phyloP scores from a whole-genome alignment of 257 asterid genomes.

The Ilex asprella region DNA sequence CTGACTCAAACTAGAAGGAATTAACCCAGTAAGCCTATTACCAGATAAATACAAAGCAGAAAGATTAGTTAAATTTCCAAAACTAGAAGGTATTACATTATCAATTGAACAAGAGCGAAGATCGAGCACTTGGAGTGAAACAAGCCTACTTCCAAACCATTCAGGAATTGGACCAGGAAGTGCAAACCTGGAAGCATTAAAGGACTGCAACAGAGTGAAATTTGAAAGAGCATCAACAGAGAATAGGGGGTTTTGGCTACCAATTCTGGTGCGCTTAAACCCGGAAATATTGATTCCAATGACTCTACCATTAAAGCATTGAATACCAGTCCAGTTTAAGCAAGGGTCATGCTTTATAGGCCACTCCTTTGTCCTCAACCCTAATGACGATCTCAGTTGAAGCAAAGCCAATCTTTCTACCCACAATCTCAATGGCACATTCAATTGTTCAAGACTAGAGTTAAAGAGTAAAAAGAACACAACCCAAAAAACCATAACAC shows the following conservation, averaged over 20 bases:
- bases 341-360: constrained; percentile 84
- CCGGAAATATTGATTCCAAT: constrained; percentile 70
- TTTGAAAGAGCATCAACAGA: constrained; percentile 69
- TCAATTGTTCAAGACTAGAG: constrained; percentile 47
- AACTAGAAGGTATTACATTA: constrained; percentile 52
- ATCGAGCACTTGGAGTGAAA: constrained; percentile 73
- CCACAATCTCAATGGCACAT: constrained; percentile 18
- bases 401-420: constrained; percentile 61
- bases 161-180: background rate
- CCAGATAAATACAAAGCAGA: constrained; percentile 50
- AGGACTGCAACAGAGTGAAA: constrained; percentile 51
- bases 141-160: constrained; percentile 44
- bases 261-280: constrained; percentile 69
- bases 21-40: constrained; percentile 53
- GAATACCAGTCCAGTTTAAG: constrained; percentile 56
- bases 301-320: constrained; percentile 63
- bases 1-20: constrained; percentile 66
- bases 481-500: constrained; percentile 25
- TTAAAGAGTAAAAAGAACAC: constrained; percentile 38
- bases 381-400: constrained; percentile 89
- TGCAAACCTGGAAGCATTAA: background rate
- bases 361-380: constrained; percentile 84
- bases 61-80: constrained; percentile 74
- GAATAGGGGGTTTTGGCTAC: constrained; percentile 68
- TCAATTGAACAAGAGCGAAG: constrained; percentile 59